Evolutionary conservation across 2,329 filamentous ascomycete genomes (phyloP).

Genomic region (Neonectria faginata): DNA sequence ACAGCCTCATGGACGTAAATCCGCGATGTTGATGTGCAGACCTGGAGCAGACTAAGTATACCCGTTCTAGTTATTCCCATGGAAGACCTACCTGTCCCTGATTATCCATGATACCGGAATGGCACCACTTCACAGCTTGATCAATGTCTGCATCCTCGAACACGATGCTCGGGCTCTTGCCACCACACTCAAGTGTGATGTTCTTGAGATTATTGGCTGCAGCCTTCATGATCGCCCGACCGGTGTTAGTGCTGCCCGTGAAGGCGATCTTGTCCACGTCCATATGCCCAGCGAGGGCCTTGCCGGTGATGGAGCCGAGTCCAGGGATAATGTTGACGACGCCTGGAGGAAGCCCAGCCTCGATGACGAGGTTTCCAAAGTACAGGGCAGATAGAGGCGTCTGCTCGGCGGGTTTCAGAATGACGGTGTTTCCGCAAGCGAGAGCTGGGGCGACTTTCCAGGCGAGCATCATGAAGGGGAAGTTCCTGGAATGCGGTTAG

Average conservation of each 20-base stretch:
- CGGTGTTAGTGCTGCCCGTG: conserved; percentile 74
- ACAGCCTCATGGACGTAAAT: conserved; percentile 66
- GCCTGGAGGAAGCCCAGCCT: conserved; percentile 76
- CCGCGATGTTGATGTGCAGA: conserved; percentile 66
- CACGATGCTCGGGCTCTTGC: conserved; percentile 66
- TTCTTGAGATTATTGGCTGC: conserved; percentile 68
- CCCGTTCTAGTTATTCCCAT: too few species aligned
- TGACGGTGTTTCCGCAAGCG: conserved; percentile 66
- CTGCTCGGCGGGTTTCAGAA: conserved; percentile 69
- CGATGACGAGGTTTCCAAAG: conserved; percentile 70
- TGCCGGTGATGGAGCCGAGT: conserved; percentile 70
- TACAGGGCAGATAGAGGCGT: conserved; percentile 69
- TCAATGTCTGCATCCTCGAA: conserved; percentile 69
- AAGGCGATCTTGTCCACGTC: conserved; percentile 77
- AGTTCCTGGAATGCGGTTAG: conserved; percentile 9
- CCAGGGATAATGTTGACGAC: conserved; percentile 77
- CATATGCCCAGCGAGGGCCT: conserved; percentile 70
- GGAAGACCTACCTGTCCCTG: conserved; percentile 61
- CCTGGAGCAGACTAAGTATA: conserved; percentile 48
- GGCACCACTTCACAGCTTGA: conserved; percentile 64
- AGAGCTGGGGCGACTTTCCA: conserved; percentile 76
- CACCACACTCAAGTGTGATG: conserved; percentile 67
- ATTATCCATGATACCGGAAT: conserved; percentile 58
- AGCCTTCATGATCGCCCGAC: conserved; percentile 74
- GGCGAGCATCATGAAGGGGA: conserved; percentile 57